Base-by-base conservation (phyloP, 2,329 filamentous ascomycete genomes). In the Byssoonygena ceratinophila region DNA sequence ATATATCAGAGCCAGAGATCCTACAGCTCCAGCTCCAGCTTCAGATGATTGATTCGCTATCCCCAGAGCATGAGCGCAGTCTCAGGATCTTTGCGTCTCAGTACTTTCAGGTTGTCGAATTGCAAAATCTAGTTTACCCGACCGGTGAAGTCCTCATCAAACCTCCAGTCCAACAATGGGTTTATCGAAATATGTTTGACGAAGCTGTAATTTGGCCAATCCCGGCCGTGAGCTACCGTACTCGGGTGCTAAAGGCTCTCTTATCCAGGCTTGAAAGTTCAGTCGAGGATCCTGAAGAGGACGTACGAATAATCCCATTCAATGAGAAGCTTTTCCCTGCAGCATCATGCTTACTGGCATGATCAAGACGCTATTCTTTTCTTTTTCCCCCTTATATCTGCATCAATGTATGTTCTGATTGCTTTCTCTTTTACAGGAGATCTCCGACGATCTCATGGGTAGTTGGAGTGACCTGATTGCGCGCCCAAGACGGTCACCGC, bases 251-350 rank as follows among this genome's bases (percentile, higher is more conserved):
- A 48, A 95, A 94, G 65, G 73, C 80, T 57, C 74, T 96, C 31
- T 71, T 88, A 11, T 69, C 74, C 6, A 78, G 74, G 53, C 82
- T 95, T 49, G 87, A 95, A 66, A 71, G 75, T 27, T 79, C 84
- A 31, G 87, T 94, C 45, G 75, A 80, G 53, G 82, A 95, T 66
- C 90, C 88, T 68, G 86, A 95, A 60, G 76, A 87, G 75, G 81
- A 94, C 83, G 90, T 94, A 84, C 64, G 66, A 60, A 54, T 47
- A 14, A 47, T 44, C 51, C 48, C 51, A 54, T 54, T 12, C 37
- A 16, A 51, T 63, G 57, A 46, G 45, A 52, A 57, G 1, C 54
- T 54, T 57, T 54, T 18, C 20, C 11, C 27, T 16, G 2, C 25
- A 51, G 18, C 2, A 36, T 48, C n/a, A 44, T 53, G 43, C 58